Percentiles rank a stretch among this genome's conserved stretches.
Evolutionary conservation across 495 filamentous ascomycete species (phyloP).

Genomic region (Massariosphaeria phaeospora): DNA sequence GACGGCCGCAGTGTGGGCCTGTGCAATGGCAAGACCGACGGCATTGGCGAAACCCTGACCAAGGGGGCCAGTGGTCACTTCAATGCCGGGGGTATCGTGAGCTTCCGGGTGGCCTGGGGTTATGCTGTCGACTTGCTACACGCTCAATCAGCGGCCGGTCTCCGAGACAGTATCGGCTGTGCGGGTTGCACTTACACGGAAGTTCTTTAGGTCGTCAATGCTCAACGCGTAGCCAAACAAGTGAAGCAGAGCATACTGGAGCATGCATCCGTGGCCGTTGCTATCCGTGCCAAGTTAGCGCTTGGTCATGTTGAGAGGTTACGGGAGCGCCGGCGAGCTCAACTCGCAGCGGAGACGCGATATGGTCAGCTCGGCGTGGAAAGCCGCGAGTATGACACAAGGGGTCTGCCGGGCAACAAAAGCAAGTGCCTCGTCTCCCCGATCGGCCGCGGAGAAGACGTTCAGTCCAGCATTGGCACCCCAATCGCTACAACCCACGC

Average conservation of each 20-base stretch:
- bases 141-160: constrained; percentile 7
- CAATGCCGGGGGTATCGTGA: constrained; percentile 91
- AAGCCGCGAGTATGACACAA: constrained; percentile 3
- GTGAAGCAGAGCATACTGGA: constrained; percentile 97
- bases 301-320: background rate
- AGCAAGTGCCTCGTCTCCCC: constrained; percentile 13
- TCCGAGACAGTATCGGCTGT: constrained; percentile 5
- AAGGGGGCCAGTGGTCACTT: constrained; percentile 74
- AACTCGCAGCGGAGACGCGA: constrained; percentile 21
- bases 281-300: constrained; percentile 46
- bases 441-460: constrained; percentile 22
- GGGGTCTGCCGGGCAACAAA: constrained; percentile 11
- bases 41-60: constrained; percentile 39
- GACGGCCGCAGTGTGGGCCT: constrained; percentile 77
- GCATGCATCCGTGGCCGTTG: constrained; percentile 98
- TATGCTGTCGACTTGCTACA: constrained; percentile 77
- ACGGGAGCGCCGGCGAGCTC: background rate
- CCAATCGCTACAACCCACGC: too few species aligned
- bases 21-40: constrained; percentile 85
- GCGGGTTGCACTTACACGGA: constrained; percentile 67
- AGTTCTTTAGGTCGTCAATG: constrained; percentile 88
- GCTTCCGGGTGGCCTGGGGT: constrained; percentile 96
- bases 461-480: background rate
- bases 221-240: constrained; percentile 83
- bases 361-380: background rate